phyloP scores from a whole-genome alignment of 2,329 filamentous ascomycete species.

The Penicillium sp. region DNA sequence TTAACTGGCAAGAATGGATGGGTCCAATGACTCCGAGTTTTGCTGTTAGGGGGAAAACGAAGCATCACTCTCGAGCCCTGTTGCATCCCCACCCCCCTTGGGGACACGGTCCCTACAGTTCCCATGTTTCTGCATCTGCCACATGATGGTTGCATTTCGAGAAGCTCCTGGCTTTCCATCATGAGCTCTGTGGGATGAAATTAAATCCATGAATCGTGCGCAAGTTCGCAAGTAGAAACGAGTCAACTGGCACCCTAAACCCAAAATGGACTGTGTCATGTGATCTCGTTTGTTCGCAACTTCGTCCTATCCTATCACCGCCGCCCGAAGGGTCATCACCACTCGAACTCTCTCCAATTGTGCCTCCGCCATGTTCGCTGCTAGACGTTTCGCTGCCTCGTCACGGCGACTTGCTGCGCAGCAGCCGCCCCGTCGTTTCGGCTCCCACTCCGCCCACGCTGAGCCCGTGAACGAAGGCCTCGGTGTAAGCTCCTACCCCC shows the following conservation, averaged over 20 bases:
- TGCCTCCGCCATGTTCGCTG: constrained; percentile 40
- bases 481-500: constrained; percentile 40
- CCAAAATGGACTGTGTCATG: constrained; percentile 16
- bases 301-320: constrained; percentile 23
- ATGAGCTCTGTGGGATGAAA: not conserved
- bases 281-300: constrained; percentile 21
- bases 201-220: not conserved
- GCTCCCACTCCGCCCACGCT: constrained; percentile 41
- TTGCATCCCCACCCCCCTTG: not conserved
- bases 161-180: not conserved
- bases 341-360: constrained; percentile 31
- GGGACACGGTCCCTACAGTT: not conserved
- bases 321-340: constrained; percentile 30
- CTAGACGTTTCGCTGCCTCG: constrained; percentile 41
- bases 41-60: constrained; percentile 1
- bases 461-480: constrained; percentile 47
- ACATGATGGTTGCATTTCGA: not conserved
- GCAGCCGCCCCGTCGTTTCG: constrained; percentile 46
- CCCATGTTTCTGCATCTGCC: not conserved
- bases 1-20: constrained; percentile 5
- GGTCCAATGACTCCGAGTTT: constrained; percentile 2
- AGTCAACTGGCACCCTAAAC: constrained; percentile 14
- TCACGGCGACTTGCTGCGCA: constrained; percentile 37
- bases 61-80: not conserved
- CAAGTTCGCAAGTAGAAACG: not conserved